Base-by-base conservation (phyloP, 2,329 filamentous ascomycete genomes). In the Talaromyces piceae region DNA sequence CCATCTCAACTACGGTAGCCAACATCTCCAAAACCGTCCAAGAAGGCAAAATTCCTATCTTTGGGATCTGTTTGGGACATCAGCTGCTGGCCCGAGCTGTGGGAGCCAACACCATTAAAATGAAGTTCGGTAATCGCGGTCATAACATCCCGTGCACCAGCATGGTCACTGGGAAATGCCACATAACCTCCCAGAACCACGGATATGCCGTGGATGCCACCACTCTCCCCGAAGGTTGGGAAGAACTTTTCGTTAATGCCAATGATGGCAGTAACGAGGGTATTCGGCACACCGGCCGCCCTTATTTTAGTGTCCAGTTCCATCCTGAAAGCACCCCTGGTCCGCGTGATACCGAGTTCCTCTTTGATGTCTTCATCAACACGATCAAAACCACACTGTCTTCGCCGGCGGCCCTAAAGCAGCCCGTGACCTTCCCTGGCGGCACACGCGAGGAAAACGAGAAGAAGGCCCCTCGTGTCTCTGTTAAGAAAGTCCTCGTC, bases 281-380 rank as follows among this genome's bases (percentile, higher is more conserved):
- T 73, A 96, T 98, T 65, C 86, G 91, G 71, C 90, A 97, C 69
- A 75, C 80, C 45, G 81, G 76, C 68, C 87, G 84, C 64, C 93
- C 93, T 47, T 94, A 91, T 75, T 98, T 98, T 78, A 96, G 90
- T 77, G 93, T 97, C n/a, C 93, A 98, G 68, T 98, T 98, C 75
- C 93, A 98, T 66, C 93, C 93, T 0, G 93, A 98, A 72, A 95
- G 91, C 76, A 94, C 90, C 1, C 93, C 93, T 2, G 93, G 93
- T 52, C 93, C 93, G 47, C 82, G 89, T 30, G 93, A 98, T 67
- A 98, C 93, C 25, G 93, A 98, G 69, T 96, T 88, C 66, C 78
- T 98, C 23, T 98, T 98, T 58, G 91, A 98, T 69, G 89, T 97
- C 57, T 98, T 98, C 76, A 87, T 98, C 66, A 75, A 86, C 72